Evolutionary conservation across 306 rosid species (phyloP).

Genomic region (Quercus engelmannii): DNA sequence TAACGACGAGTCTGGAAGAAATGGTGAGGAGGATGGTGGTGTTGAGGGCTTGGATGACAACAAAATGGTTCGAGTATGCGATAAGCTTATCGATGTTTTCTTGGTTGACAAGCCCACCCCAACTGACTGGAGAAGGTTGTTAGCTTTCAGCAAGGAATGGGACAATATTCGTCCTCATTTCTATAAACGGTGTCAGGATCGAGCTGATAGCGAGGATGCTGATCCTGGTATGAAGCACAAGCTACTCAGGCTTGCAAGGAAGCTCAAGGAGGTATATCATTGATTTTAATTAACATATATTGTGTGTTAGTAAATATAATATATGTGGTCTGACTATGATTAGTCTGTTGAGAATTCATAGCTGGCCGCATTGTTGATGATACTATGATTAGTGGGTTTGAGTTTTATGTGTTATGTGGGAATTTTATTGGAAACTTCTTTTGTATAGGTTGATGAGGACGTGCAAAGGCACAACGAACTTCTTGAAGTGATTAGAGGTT

Average conservation of each 20-base stretch:
- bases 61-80: slow-evolving; percentile 56
- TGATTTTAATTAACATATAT: neutral
- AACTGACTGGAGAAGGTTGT: slow-evolving; percentile 77
- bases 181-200: slow-evolving; percentile 50
- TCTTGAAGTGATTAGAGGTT: slow-evolving; percentile 47
- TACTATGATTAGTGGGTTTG: neutral
- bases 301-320: neutral
- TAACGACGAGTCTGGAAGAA: neutral
- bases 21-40: slow-evolving; percentile 27
- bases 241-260: slow-evolving; percentile 73
- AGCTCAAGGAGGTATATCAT: slow-evolving; percentile 74
- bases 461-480: slow-evolving; percentile 81
- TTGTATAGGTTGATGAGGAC: slow-evolving; percentile 78
- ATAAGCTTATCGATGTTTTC: slow-evolving; percentile 88
- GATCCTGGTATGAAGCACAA: slow-evolving; percentile 71
- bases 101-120: slow-evolving; percentile 85
- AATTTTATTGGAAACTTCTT: slow-evolving; percentile 6
- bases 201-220: slow-evolving; percentile 39
- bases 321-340: too few relatives aligned
- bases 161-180: slow-evolving; percentile 70
- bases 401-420: neutral
- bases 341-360: too few relatives aligned
- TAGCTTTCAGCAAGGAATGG: slow-evolving; percentile 90
- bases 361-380: neutral
- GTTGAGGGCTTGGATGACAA: slow-evolving; percentile 40